Base-by-base conservation (phyloP, 805 yeast genomes). In the Wickerhamomyces tratensis region DNA sequence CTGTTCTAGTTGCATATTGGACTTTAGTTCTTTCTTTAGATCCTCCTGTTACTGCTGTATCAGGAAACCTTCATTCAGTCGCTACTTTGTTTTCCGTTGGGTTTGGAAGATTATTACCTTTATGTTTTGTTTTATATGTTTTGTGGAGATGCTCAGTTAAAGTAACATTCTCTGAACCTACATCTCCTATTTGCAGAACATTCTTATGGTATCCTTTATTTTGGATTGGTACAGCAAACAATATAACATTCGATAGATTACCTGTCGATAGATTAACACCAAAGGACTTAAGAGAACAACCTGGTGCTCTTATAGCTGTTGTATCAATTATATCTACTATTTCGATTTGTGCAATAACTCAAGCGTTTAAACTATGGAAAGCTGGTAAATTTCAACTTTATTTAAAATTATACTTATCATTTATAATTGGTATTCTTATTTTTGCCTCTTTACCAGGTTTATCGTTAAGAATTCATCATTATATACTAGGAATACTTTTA, bases 241-340 rank as follows among this genome's bases (percentile, higher is more conserved):
- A 87, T 61, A 72, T 86, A 52, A 86, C 95, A 0, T 87, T 91
- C 63, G 98, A 88, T 56, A 66, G 89, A 46, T 62, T 91, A 10
- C 96, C 97, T 0, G 80, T 89, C 10, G 98, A 91, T 57, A 68
- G 98, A 43, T 66, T 91, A 37, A 85, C 91, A 1, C 52, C 77
- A 3, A 63, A 67, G 10, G 98, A 91, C 57, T 64, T 91, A 29
- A 75, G 71, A 48, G 72, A 74, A 27, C 89, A 82, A 61, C 80
- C 91, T 0, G 96, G 95, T 1, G 86, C 95, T 0, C 56, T 83
- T 35, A 43, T 75, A 1, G 83, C 95, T 0, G 76, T 86, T 0
- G 45, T 72, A 0, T 57, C 72, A 0, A 72, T 89, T 0, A 61
- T 74, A 0, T 43, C 62, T 4, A 48, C 71, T 2, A 71, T 86